Base-by-base conservation (phyloP, 139 green algal genomes). In the Coccomyxa sp. region DNA sequence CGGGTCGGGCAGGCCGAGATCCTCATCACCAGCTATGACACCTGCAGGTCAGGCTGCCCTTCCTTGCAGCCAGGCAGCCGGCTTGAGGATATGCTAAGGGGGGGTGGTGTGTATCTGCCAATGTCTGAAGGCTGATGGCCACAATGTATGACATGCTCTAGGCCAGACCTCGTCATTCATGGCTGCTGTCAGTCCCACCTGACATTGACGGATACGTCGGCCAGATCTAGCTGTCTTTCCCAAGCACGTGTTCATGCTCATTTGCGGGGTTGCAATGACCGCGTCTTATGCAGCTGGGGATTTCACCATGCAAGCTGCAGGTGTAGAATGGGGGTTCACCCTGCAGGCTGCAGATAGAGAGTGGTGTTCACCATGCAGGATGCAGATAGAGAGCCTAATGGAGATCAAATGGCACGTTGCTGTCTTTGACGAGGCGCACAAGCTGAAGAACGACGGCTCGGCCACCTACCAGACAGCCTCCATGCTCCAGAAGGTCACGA, bases 391-490 rank as follows among this genome's bases (percentile, higher is more conserved):
- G n/a, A n/a, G n/a, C n/a, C n/a, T n/a, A n/a, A n/a, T n/a, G n/a
- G n/a, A 64, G 50, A 7, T 64, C 27, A 22, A 64, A 18, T 64
- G 50, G 50, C 50, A 64, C 27, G 50, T 22, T 18, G 50, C 29
- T 31, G n/a, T 71, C 64, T 34, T 71, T 37, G 64, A 71, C 44
- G 75, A 87, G 74, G 88, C 75, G 7, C 90, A 95, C 76, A 70
- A 76, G 22, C 79, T 95, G 7, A 94, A 95, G 82, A 95, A 89
- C 68, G 12, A 35, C 24, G 82, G 74, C 14, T 39, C 58, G 35
- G 69, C 73, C 64, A 68, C 37, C 12, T 86, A 86, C 68, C 1
- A 79, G 68, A 80, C 83, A 1, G 81, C 74, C 8, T 36, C 29
- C 27, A 27, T 36, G 0, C 50, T 93, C n/a, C n/a, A n/a, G n/a